Evolutionary conservation across 2,329 filamentous ascomycete genomes (phyloP), one percentile per base, ranked within the genome.

Genomic region (Claviceps digitariae): DNA sequence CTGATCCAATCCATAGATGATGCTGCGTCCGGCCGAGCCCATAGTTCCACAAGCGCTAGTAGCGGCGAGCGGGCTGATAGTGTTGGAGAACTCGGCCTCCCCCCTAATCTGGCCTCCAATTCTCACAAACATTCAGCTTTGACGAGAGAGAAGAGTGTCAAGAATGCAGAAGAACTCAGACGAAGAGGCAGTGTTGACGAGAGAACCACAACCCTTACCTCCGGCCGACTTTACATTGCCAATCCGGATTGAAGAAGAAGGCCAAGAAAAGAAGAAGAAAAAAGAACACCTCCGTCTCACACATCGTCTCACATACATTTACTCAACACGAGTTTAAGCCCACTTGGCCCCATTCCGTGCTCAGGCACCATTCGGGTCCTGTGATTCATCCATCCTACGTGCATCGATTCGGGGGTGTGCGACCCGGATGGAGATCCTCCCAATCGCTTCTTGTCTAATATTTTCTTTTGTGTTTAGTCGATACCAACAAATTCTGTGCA

Each of bases 131-230:
- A 82, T 59, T 75, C 79, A 7, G 71, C 76, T 7, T 64, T 84
- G 51, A 77, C 81, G 21, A 74, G 81, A 56, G 78, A 84, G 64
- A 83, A 84, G 73, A 83, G 79, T 62, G 73, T 78, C 52, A 84
- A 81, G 70, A 82, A 75, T 52, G 75, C 79, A 3, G 86, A 89
- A 25, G 87, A 91, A 57, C 72, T 94, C 53, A 78, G 77, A 61
- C 76, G 88, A 60, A 77, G 86, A 62, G 88, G 88, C 54, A 93
- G 87, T 64, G 87, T 94, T 49, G 88, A 93, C 64, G 88, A 93
- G 68, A 76, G 86, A 62, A 86, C 85, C 5, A 84, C 82, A 69
- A 90, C 86, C 1, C 83, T 93, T 66, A 82, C 79, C 21, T 77
- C 80, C 29, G 82, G 82, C 49, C 79, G 87, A 57, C 76, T 94